These are phyloP conservation scores for Singerocomus inundabilis DNA, from an alignment of 1,284 basidiomycete genomes.

Conservation along the genomic window DNA sequence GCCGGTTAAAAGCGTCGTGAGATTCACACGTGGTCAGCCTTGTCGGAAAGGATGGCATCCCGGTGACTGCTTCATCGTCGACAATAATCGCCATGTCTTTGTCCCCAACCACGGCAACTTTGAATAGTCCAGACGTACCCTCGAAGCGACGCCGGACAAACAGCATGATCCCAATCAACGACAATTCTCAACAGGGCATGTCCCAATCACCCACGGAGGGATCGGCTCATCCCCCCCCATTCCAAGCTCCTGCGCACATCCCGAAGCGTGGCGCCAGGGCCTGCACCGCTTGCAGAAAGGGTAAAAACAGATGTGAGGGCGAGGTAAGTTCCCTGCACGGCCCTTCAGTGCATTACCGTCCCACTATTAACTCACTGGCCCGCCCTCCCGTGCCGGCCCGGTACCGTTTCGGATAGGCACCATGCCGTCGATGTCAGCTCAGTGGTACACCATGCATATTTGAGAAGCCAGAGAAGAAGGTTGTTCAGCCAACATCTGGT, in stretches of 20 bases:
- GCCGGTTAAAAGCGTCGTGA: too few species aligned
- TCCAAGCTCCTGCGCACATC: slow-evolving; percentile 48
- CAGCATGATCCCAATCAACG: slow-evolving; percentile 21
- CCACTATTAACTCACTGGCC: slow-evolving; percentile 48
- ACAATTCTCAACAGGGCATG: slow-evolving; percentile 23
- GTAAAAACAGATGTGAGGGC: slow-evolving; percentile 92
- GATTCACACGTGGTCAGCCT: slow-evolving; percentile 21
- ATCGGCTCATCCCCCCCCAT: slow-evolving; percentile 13
- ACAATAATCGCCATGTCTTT: slow-evolving; percentile 33
- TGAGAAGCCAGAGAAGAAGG: slow-evolving; percentile 90
- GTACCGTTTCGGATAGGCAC: slow-evolving; percentile 57
- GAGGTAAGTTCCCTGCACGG: slow-evolving; percentile 51
- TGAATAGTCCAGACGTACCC: slow-evolving; percentile 34
- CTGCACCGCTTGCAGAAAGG: slow-evolving; percentile 81
- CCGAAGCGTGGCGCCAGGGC: slow-evolving; percentile 79
- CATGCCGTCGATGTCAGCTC: slow-evolving; percentile 85
- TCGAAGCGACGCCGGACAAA: slow-evolving; percentile 37
- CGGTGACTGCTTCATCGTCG: slow-evolving; percentile 13
- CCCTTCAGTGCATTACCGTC: slow-evolving; percentile 29
- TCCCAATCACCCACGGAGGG: slow-evolving; percentile 24
- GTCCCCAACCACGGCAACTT: slow-evolving; percentile 33
- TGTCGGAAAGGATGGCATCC: slow-evolving; percentile 12
- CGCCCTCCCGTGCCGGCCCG: slow-evolving; percentile 64
- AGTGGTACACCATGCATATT: slow-evolving; percentile 85
- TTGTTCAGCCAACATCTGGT: slow-evolving; percentile 53